Conservation (phyloP, 2,329 filamentous ascomycete genomes). For the Mollisiaceae sp. region DNA sequence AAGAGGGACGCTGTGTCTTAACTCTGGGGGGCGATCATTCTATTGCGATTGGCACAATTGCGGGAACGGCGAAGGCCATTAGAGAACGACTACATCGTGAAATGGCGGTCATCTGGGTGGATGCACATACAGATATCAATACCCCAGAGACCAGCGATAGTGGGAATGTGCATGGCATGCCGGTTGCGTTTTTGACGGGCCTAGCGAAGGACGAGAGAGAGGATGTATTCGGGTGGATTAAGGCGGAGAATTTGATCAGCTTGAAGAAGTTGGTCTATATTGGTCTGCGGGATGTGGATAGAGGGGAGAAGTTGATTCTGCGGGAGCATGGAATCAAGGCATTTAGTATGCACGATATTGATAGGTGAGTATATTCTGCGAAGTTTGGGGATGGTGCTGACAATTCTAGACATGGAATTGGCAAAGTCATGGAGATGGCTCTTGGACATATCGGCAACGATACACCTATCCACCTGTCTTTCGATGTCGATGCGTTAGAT, state of each 20-base stretch:
- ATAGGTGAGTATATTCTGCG: conserved; percentile 62
- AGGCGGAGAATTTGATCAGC: conserved; percentile 71
- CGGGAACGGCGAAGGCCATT: conserved; percentile 83
- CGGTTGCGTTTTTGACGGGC: conserved; percentile 88
- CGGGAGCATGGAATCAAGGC: conserved; percentile 90
- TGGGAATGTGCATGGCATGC: conserved; percentile 98
- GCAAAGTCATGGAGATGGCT: conserved; percentile 97
- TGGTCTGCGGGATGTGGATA: conserved; percentile 88
- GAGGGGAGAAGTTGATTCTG: conserved; percentile 91
- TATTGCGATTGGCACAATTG: conserved; percentile 92
- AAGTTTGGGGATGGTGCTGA: conserved; percentile 18
- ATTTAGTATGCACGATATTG: conserved; percentile 98
- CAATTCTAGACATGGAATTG: conserved; percentile 79
- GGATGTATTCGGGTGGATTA: conserved; percentile 89
- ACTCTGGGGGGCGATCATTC: conserved; percentile 96
- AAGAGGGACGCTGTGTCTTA: conserved; percentile 82
- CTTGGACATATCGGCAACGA: conserved; percentile 92
- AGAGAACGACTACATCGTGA: conserved; percentile 82
- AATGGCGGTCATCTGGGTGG: conserved; percentile 97
- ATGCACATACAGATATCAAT: conserved; percentile 98
- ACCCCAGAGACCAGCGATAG: conserved; percentile 87
- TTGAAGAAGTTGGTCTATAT: conserved; percentile 94
- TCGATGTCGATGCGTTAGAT: conserved; percentile 95
- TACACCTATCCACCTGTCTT: conserved; percentile 95
- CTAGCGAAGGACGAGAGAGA: conserved; percentile 76